Evolutionary conservation across 805 yeast species (phyloP).

Genomic region (Pichia kluyveri): DNA sequence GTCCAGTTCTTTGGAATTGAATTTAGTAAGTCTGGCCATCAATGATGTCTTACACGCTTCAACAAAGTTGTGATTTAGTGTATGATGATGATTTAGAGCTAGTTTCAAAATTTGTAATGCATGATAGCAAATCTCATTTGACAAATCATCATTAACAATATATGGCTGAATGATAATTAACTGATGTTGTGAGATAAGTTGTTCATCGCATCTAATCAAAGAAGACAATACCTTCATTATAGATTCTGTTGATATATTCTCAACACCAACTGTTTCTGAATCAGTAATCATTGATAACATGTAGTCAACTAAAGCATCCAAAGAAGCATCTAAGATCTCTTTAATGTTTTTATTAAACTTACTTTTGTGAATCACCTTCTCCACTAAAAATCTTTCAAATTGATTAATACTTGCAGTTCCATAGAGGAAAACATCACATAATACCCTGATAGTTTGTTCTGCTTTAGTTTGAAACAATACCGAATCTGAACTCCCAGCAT

Average conservation of each 20-base stretch:
- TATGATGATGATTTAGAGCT: conserved; percentile 34
- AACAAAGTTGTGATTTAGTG: conserved; percentile 44
- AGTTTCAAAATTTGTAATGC: conserved; percentile 46
- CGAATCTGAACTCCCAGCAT: neutral
- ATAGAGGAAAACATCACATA: conserved; percentile 30
- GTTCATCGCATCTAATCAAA: conserved; percentile 43
- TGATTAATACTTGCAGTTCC: conserved; percentile 33
- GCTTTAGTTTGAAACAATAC: neutral
- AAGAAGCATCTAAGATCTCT: conserved; percentile 12
- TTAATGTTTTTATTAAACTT: conserved; percentile 13
- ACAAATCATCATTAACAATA: conserved; percentile 38
- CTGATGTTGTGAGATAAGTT: conserved; percentile 57
- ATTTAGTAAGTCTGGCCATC: conserved; percentile 49
- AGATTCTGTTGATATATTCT: conserved; percentile 22
- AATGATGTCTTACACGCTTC: conserved; percentile 41
- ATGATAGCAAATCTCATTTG: conserved; percentile 35
- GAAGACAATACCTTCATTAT: conserved; percentile 44
- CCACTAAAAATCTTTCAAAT: conserved; percentile 40
- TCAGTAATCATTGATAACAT: conserved; percentile 31
- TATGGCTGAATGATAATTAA: conserved; percentile 57
- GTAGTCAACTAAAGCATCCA: conserved; percentile 26
- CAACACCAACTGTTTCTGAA: conserved; percentile 20
- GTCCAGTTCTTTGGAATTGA: conserved; percentile 51
- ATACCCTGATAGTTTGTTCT: conserved; percentile 7
- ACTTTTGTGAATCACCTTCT: conserved; percentile 30